A percentile compares a stretch with the other conserved stretches of the same genome.
Conservation (phyloP, 345 rosid genomes). For the Xanthoceras sorbifolium region DNA sequence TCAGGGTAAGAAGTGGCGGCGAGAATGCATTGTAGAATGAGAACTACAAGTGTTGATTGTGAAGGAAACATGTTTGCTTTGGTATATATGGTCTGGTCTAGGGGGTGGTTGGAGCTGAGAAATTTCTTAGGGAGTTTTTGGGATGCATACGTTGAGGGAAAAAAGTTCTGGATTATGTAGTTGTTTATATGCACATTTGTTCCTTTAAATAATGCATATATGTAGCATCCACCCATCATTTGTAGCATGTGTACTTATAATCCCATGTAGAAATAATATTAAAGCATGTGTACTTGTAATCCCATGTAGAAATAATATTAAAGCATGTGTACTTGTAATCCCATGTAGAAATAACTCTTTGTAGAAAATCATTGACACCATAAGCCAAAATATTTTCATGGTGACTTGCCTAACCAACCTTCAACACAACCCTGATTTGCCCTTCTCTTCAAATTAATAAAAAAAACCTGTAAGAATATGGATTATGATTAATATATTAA, state of each 20-base stretch:
- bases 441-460: background rate
- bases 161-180: conserved; percentile 31
- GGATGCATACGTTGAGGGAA: conserved; percentile 14
- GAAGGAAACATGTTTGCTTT: conserved; percentile 23
- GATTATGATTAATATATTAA: no score
- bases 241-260: conserved; percentile 25
- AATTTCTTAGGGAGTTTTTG: conserved; percentile 30
- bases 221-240: no score
- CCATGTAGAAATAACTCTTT: conserved; percentile 22
- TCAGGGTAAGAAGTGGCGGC: conserved; percentile 36
- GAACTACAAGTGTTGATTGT: conserved; percentile 5
- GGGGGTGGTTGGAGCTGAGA: background rate
- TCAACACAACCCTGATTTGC: background rate
- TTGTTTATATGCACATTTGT: no score
- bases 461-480: no score
- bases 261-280: conserved; percentile 28
- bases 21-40: conserved; percentile 20
- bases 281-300: no score
- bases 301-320: no score
- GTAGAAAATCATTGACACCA: conserved; percentile 33
- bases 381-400: conserved; percentile 41
- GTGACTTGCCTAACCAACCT: conserved; percentile 7
- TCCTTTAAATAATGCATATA: no score
- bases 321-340: no score
- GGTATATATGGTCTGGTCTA: background rate